Evolutionary conservation across 345 rosid species (phyloP), one percentile per base, ranked within the genome.

Genomic region (Aegle marmelos): DNA sequence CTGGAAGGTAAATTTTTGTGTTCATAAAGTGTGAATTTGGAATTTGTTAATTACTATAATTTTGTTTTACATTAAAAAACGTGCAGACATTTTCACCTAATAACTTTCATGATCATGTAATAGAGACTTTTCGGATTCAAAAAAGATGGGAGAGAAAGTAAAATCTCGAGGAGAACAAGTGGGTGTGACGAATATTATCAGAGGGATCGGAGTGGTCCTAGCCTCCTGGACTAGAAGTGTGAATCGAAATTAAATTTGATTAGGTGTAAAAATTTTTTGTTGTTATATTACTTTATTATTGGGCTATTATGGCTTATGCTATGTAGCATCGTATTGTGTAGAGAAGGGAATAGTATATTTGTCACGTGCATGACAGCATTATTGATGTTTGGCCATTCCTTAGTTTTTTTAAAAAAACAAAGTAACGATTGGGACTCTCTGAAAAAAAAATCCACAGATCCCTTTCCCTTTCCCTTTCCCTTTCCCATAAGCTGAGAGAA

Each of bases 341-440:
- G 58, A n/a, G 13, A 53, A 31, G 36, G 61, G 67, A 81, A 69
- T 72, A 71, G 80, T 78, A 30, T 74, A 77, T 62, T 6, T 50
- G 61, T 78, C 89, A 82, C 88, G 84, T 88, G 91, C 89, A 81
- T 72, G 83, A 73, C 80, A 88, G 81, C 75, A 84, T 84, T 79
- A 75, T 82, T 86, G 83, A 79, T 63, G 88, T 83, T 72, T 75
- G 84, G 86, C 86, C 85, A 76, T 78, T 83, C 87, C 87, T 65
- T 65, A 19, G 80, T 82, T 74, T 75, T 78, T 17, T 50, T 14
- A 21, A 69, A 16, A 16, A 68, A 62, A 53, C 27, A 70, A 39
- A 9, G 39, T 31, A 7, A 17, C 22, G 7, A 75, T 19, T 62
- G 31, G 61, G 76, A 39, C 34, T 45, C 50, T 13, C 62, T 24